These are phyloP conservation scores for Yamadazyma oceani DNA, from an alignment of 1,139 yeast species.

Conservation along the genomic window DNA sequence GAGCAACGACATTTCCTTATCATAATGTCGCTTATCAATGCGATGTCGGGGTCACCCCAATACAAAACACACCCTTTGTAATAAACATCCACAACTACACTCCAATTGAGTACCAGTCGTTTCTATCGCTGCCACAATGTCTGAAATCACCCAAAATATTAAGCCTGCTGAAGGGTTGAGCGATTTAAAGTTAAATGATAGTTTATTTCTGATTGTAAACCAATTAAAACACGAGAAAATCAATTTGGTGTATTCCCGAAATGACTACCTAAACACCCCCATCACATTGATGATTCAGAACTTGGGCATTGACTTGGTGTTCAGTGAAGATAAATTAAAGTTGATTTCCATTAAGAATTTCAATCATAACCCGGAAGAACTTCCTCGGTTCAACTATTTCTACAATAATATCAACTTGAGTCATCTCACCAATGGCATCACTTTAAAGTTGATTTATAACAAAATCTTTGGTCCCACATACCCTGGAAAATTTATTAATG, in stretches of 20 bases:
- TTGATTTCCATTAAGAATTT: constrained; percentile 47
- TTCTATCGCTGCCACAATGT: too few species aligned
- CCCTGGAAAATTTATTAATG: constrained; percentile 43
- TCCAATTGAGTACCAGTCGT: too few species aligned
- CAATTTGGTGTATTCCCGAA: constrained; percentile 23
- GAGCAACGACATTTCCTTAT: too few species aligned
- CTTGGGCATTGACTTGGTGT: constrained; percentile 39
- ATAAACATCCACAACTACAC: too few species aligned
- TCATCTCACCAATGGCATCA: constrained; percentile 7
- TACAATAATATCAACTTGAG: constrained; percentile 31
- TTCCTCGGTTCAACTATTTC: constrained; percentile 19
- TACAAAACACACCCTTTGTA: too few species aligned
- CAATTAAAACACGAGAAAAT: constrained; percentile 28
- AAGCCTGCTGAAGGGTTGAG: constrained; percentile 37
- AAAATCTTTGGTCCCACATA: constrained; percentile 64
- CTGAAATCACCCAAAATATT: constrained; percentile 13
- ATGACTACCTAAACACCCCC: constrained; percentile 31
- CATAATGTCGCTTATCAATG: too few species aligned
- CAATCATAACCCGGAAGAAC: too few species aligned
- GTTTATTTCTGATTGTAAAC: constrained; percentile 27
- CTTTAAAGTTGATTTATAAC: constrained; percentile 49
- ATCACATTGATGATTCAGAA: constrained; percentile 30
- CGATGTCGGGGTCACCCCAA: too few species aligned
- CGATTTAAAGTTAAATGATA: constrained; percentile 26
- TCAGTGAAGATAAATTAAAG: constrained; percentile 37